Conservation (phyloP, 2,329 filamentous ascomycete species). For the Talaromyces sp. region DNA sequence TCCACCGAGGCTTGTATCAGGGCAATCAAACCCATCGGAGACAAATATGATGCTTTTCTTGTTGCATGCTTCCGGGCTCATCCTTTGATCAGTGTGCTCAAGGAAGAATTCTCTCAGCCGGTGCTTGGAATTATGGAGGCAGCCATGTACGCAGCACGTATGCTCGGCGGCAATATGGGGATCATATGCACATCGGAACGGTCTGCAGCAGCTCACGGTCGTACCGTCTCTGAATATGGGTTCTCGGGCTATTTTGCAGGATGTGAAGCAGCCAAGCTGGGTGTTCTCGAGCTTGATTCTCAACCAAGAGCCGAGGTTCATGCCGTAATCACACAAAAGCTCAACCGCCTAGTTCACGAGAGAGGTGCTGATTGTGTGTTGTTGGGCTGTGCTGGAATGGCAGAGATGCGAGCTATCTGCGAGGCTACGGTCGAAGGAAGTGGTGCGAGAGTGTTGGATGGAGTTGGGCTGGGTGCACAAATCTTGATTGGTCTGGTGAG, state of each 20-base stretch:
- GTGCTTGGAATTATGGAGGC: constrained; percentile 54
- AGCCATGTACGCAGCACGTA: constrained; percentile 48
- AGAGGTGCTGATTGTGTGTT: constrained; percentile 14
- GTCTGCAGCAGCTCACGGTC: constrained; percentile 8
- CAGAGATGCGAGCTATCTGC: constrained; percentile 13
- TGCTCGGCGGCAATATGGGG: constrained; percentile 38
- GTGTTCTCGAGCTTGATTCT: constrained; percentile 16
- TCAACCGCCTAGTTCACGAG: constrained; percentile 12
- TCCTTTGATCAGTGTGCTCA: constrained; percentile 65
- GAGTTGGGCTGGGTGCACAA: constrained; percentile 13
- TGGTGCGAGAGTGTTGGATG: constrained; percentile 13
- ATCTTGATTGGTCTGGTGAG: constrained; percentile 12
- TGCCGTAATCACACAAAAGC: constrained; percentile 7
- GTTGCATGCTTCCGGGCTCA: constrained; percentile 88
- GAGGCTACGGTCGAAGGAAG: constrained; percentile 3
- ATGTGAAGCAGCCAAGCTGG: constrained; percentile 14
- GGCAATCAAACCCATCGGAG: constrained; percentile 38
- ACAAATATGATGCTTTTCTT: constrained; percentile 66
- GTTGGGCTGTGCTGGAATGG: constrained; percentile 14
- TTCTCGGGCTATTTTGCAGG: constrained; percentile 13
- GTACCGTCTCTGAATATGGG: constrained; percentile 12
- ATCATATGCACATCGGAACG: constrained; percentile 14
- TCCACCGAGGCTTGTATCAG: constrained; percentile 49
- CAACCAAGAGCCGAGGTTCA: constrained; percentile 7
- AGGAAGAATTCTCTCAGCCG: constrained; percentile 44